phyloP scores from a whole-genome alignment of 1,284 basidiomycete genomes.

The Ceratobasidium theobromae region DNA sequence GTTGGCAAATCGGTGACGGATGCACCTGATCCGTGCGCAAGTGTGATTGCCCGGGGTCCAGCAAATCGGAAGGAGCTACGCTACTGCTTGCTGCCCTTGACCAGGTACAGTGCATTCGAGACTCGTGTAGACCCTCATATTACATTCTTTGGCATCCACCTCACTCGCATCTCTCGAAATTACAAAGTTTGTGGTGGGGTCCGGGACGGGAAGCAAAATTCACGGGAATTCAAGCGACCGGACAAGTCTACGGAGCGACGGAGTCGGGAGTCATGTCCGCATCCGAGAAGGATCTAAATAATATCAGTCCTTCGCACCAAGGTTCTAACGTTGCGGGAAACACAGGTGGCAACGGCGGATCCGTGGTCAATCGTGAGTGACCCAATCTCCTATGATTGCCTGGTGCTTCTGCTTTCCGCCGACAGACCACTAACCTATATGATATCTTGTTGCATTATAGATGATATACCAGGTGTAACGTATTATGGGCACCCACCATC shows the following conservation, averaged over 20 bases:
- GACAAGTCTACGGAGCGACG: conserved; percentile 31
- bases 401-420: neutral
- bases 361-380: conserved; percentile 18
- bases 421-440: too few species aligned
- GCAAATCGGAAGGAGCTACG: conserved; percentile 21
- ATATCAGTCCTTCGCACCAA: conserved; percentile 15
- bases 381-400: neutral
- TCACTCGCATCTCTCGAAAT: too few species aligned
- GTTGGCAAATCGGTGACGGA: conserved; percentile 18
- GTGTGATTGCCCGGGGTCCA: conserved; percentile 16
- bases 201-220: conserved; percentile 28
- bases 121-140: neutral
- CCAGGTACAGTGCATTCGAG: neutral
- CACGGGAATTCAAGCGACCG: conserved; percentile 28
- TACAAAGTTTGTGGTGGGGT: neutral
- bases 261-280: conserved; percentile 32
- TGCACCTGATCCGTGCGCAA: conserved; percentile 31
- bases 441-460: neutral
- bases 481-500: conserved; percentile 16
- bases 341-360: neutral
- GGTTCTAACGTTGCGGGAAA: conserved; percentile 23
- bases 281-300: conserved; percentile 33
- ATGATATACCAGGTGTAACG: conserved; percentile 9
- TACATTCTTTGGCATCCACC: neutral
- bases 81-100: neutral